Percentiles rank a stretch among this genome's conserved stretches.
Evolutionary conservation across 176 grass and related monocot species (phyloP).

Genomic region (Aegilops tauschii): DNA sequence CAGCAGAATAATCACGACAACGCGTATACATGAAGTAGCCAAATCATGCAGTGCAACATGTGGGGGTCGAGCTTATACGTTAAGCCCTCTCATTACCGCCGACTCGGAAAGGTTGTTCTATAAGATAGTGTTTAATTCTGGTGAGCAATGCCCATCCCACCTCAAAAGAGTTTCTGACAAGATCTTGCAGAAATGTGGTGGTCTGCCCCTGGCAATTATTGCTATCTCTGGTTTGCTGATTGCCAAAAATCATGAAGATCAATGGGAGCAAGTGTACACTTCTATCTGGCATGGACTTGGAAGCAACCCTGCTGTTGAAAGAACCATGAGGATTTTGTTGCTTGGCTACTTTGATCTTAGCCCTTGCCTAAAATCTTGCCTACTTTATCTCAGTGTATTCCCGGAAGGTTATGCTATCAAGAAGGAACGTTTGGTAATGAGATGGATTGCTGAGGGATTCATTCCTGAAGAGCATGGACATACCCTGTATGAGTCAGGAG

Average conservation of each 20-base stretch:
- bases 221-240: neutral
- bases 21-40: neutral
- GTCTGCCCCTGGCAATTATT: slow-evolving; percentile 10
- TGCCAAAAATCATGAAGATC: neutral
- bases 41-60: neutral
- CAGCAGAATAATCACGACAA: slow-evolving; percentile 10
- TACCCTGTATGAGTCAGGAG: neutral
- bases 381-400: slow-evolving; percentile 15
- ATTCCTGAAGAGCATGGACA: neutral
- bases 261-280: slow-evolving; percentile 6
- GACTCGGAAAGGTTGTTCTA: neutral
- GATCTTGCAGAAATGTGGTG: slow-evolving; percentile 24
- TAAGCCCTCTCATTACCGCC: neutral
- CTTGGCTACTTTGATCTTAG: slow-evolving; percentile 21
- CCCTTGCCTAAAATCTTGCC: neutral
- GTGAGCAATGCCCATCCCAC: neutral
- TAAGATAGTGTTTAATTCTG: neutral
- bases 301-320: neutral
- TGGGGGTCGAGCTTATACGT: neutral
- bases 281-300: neutral
- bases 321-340: neutral
- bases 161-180: neutral
- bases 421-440: neutral
- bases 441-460: slow-evolving; percentile 22
- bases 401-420: neutral